phyloP scores from a whole-genome alignment of 2,329 filamentous ascomycete genomes.

The Falciphora oryzae region DNA sequence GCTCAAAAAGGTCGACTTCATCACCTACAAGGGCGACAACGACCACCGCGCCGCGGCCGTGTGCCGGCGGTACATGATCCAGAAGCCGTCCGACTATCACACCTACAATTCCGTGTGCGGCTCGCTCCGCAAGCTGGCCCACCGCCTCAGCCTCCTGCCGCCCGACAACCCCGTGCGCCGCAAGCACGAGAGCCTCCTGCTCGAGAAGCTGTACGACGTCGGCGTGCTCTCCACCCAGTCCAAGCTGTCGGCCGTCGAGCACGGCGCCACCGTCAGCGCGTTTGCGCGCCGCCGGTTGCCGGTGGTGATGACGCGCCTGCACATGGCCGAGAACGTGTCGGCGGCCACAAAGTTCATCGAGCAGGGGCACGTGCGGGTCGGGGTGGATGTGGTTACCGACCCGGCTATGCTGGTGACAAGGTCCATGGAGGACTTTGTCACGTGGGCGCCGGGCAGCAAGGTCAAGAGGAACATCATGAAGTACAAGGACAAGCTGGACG shows the following conservation, averaged over 20 bases:
- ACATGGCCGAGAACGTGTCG: slow-evolving; percentile 88
- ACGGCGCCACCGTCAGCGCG: slow-evolving; percentile 80
- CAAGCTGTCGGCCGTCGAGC: slow-evolving; percentile 79
- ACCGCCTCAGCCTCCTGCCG: slow-evolving; percentile 78
- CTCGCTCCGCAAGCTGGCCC: slow-evolving; percentile 85
- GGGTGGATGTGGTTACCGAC: slow-evolving; percentile 85
- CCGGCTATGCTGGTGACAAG: slow-evolving; percentile 84
- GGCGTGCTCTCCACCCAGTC: slow-evolving; percentile 72
- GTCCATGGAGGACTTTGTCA: slow-evolving; percentile 92
- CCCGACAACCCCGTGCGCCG: slow-evolving; percentile 69
- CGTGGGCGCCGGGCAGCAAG: slow-evolving; percentile 94
- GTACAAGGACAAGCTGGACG: slow-evolving; percentile 90
- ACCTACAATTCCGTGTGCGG: slow-evolving; percentile 63
- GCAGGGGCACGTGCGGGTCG: slow-evolving; percentile 88
- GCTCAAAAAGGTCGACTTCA: slow-evolving; percentile 68
- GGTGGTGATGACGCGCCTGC: slow-evolving; percentile 79
- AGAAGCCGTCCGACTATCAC: slow-evolving; percentile 81
- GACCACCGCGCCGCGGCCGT: slow-evolving; percentile 78
- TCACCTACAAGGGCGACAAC: slow-evolving; percentile 85
- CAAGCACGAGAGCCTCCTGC: slow-evolving; percentile 79
- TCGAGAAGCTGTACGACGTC: slow-evolving; percentile 92
- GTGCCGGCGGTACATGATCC: slow-evolving; percentile 76
- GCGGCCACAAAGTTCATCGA: slow-evolving; percentile 84
- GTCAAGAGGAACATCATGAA: slow-evolving; percentile 94
- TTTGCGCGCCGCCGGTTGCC: slow-evolving; percentile 80